Conservation (phyloP, 2,329 filamentous ascomycete genomes). For the Neonectria faginata region DNA sequence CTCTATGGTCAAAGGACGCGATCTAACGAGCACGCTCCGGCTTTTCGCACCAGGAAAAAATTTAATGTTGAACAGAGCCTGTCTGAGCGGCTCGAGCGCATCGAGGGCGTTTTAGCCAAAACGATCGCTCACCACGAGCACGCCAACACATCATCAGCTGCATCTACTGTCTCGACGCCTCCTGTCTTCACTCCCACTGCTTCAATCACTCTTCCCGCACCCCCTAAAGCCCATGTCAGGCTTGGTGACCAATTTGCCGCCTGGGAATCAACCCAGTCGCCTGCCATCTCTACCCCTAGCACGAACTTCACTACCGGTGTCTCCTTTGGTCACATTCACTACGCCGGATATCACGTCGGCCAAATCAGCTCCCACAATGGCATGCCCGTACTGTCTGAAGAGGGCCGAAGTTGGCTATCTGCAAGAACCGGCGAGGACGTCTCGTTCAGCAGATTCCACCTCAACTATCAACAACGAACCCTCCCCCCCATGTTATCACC, state of each 20-base stretch:
- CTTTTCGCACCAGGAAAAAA: conserved; percentile 19
- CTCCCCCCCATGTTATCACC: conserved; percentile 12
- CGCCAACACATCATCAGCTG: background rate
- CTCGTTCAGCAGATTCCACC: background rate
- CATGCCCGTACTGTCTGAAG: background rate
- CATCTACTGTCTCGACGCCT: background rate
- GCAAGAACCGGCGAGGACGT: background rate
- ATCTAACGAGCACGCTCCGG: background rate
- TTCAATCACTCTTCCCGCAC: background rate
- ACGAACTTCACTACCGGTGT: background rate
- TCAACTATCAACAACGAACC: background rate
- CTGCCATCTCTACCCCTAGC: background rate
- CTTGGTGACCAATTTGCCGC: background rate
- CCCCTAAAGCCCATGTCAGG: background rate
- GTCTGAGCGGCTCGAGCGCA: conserved; percentile 35
- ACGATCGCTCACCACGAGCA: conserved; percentile 18
- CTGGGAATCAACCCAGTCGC: background rate
- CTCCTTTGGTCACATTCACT: conserved; percentile 18
- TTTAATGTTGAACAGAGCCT: conserved; percentile 37
- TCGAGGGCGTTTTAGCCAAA: conserved; percentile 33
- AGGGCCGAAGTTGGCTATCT: background rate
- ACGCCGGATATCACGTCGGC: conserved; percentile 17
- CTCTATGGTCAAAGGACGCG: background rate
- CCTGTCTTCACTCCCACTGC: conserved; percentile 2
- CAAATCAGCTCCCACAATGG: conserved; percentile 3